Base-by-base conservation (phyloP, 164 flowering plant genomes). In the Annona squamosa region DNA sequence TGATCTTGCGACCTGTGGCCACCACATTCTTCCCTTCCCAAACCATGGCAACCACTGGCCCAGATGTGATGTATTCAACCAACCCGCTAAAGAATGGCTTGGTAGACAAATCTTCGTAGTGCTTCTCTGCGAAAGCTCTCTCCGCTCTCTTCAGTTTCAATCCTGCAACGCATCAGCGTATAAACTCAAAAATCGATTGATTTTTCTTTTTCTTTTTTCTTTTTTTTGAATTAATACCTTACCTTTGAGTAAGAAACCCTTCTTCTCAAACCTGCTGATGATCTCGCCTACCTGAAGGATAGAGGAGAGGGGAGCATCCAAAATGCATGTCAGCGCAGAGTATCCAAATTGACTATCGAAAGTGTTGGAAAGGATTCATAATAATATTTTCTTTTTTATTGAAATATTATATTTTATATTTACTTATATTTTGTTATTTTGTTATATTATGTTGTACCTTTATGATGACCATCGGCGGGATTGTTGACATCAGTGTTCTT, bases 11-110 rank as follows among this genome's bases (percentile, higher is more conserved):
- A 1, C 98, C 99, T 48, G 94, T 88, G 2, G 74, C 26, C 19
- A 95, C 92, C 63, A 90, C 93, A 67, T 80, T 81, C 86, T 95
- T 89, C 1, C 99, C 99, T 72, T 91, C 93, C 99, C 99, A 95
- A 17, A 89, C 82, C 98, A 90, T 93, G 5, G 96, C 99, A 78
- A 88, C 93, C 63, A 95, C 98, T 2, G 98, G 97, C 2, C 99
- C 97, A 67, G 98, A 93, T 48, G 86, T 81, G 10, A 93, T 91
- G 90, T 90, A 93, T 71, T 95, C 91, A 18, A 89, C 90, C 67
- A 95, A 79, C 4, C 90, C 90, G 73, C 63, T 74, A 78, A 95
- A 95, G 82, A 95, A 95, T 17, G 96, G 96, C 82, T 86, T 92
- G 1, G 88, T 71, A 2, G 92, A 87, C 73, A 95, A 77, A 68